These are phyloP conservation scores for Akanthomyces muscarius DNA, from an alignment of 2,329 filamentous ascomycete species.

Conservation along the genomic window DNA sequence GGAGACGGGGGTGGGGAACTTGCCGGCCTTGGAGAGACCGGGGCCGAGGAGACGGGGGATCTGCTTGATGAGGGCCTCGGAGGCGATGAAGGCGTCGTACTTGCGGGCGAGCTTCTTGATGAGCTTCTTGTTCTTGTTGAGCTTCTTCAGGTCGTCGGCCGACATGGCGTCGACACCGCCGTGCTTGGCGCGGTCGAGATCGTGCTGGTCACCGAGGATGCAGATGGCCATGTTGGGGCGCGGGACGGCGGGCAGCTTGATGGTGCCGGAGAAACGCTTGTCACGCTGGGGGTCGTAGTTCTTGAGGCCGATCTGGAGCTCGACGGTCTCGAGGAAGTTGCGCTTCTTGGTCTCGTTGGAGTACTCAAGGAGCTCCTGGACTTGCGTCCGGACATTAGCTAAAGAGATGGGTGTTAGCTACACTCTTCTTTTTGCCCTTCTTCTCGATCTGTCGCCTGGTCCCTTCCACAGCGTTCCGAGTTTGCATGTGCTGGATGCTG, in stretches of 20 bases:
- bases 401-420: constrained; percentile 34
- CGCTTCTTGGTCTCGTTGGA: constrained; percentile 92
- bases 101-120: constrained; percentile 99
- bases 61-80: constrained; percentile 98
- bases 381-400: constrained; percentile 93
- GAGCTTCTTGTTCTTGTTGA: constrained; percentile 99
- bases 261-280: constrained; percentile 99
- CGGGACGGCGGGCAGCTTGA: constrained; percentile 88
- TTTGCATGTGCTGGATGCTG: neutral
- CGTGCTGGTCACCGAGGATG: constrained; percentile 76
- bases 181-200: constrained; percentile 99
- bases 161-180: constrained; percentile 98
- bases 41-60: constrained; percentile 99
- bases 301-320: constrained; percentile 91
- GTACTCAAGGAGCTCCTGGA: constrained; percentile 92
- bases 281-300: constrained; percentile 99
- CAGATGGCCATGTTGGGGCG: constrained; percentile 89
- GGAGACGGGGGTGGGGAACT: constrained; percentile 98
- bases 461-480: neutral
- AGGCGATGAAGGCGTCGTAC: constrained; percentile 99
- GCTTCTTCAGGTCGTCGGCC: constrained; percentile 98
- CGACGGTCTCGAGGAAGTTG: constrained; percentile 95
- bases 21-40: constrained; percentile 97
- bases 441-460: neutral
- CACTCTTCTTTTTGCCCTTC: neutral